Conservation (phyloP, 1,139 yeast genomes). For the Candida sojae region DNA sequence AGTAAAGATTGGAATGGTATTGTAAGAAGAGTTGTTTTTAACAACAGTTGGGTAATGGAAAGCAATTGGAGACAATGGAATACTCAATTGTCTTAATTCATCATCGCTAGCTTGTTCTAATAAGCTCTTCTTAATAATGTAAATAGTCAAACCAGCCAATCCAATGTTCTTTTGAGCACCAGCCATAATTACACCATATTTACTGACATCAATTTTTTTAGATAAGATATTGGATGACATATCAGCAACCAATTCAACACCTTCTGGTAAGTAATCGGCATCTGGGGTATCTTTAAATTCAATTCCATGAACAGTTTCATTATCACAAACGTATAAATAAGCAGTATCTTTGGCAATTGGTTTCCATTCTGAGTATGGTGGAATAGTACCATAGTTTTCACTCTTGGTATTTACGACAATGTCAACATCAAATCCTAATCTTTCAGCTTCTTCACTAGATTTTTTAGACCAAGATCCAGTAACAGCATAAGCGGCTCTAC, state of each 20-base stretch:
- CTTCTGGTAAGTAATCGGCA: conserved; percentile 57
- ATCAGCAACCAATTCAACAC: conserved; percentile 85
- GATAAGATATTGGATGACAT: conserved; percentile 93
- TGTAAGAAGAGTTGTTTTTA: conserved; percentile 87
- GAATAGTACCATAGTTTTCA: conserved; percentile 68
- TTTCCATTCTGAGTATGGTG: conserved; percentile 65
- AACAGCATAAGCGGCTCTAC: conserved; percentile 83
- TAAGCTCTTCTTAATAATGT: conserved; percentile 80
- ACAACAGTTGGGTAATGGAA: conserved; percentile 86
- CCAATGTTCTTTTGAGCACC: conserved; percentile 99
- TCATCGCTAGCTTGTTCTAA: conserved; percentile 68
- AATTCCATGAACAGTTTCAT: conserved; percentile 93
- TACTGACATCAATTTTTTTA: conserved; percentile 73
- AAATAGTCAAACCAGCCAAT: conserved; percentile 89
- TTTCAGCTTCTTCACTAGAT: conserved; percentile 79
- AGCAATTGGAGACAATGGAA: conserved; percentile 86
- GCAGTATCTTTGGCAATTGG: conserved; percentile 60
- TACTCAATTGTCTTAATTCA: conserved; percentile 54
- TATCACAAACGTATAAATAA: conserved; percentile 88
- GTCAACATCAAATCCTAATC: conserved; percentile 80
- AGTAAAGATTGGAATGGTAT: conserved; percentile 92
- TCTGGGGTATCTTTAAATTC: conserved; percentile 67
- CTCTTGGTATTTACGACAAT: conserved; percentile 66
- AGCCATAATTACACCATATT: conserved; percentile 84
- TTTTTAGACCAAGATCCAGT: conserved; percentile 95